Evolutionary conservation across 2,329 filamentous ascomycete genomes (phyloP).

Genomic region (Microsporum audouinii): DNA sequence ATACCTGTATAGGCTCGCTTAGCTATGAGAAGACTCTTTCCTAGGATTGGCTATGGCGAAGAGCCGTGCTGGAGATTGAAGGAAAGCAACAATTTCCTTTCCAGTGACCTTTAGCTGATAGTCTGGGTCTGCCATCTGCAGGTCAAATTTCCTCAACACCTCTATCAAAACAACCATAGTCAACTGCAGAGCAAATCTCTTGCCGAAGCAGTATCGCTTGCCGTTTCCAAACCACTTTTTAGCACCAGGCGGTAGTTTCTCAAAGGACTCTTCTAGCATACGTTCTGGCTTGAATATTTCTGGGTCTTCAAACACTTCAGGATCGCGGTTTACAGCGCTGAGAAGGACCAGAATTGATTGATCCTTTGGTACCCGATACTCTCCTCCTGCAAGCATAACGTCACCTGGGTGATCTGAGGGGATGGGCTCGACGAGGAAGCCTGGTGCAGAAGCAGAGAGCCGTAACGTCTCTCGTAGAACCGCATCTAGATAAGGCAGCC

Average conservation of each 20-base stretch:
- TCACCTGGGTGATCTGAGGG: constrained; percentile 31
- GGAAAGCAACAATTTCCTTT: constrained; percentile 37
- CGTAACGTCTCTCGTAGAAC: constrained; percentile 56
- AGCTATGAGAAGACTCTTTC: constrained; percentile 12
- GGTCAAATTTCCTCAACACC: constrained; percentile 59
- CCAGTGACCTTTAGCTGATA: constrained; percentile 34
- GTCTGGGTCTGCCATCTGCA: constrained; percentile 48
- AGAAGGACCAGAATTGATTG: constrained; percentile 45
- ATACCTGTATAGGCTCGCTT: background rate
- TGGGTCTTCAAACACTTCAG: constrained; percentile 53
- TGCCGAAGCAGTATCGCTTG: constrained; percentile 57
- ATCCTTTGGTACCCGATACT: constrained; percentile 48
- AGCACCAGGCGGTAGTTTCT: constrained; percentile 48
- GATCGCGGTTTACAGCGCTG: constrained; percentile 51
- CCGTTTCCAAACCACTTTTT: constrained; percentile 68
- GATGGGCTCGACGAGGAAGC: constrained; percentile 44
- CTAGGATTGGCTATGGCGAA: constrained; percentile 34
- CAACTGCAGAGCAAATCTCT: constrained; percentile 65
- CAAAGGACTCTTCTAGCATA: constrained; percentile 60
- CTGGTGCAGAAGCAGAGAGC: constrained; percentile 49
- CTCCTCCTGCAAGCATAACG: constrained; percentile 46
- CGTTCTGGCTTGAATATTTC: constrained; percentile 57
- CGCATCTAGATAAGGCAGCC: constrained; percentile 56
- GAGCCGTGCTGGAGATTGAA: constrained; percentile 40
- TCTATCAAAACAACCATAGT: constrained; percentile 49